These are phyloP conservation scores for Trypanosoma theileri DNA, from an alignment of 208 protist genomes.

Conservation along the genomic window DNA sequence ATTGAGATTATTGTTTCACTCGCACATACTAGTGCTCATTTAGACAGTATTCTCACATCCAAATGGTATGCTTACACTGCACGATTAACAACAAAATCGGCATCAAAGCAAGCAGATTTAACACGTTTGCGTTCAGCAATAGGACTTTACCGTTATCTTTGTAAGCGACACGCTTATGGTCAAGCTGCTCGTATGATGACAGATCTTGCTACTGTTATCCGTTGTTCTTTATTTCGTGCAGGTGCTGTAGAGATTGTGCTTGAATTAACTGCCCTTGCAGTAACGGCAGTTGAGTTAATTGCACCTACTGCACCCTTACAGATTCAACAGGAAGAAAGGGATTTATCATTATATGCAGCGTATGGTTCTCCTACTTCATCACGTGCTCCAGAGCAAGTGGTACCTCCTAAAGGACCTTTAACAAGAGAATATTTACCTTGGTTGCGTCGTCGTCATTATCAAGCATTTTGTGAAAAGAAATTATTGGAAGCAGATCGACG, in stretches of 20 bases:
- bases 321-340: constrained; percentile 2
- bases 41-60: constrained; percentile 47
- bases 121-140: constrained; percentile 53
- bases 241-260: constrained; percentile 39
- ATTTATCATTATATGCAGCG: constrained; percentile 4
- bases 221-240: constrained; percentile 48
- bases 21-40: constrained; percentile 27
- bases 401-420: constrained; percentile 31
- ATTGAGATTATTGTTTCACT: constrained; percentile 39
- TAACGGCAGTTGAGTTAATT: constrained; percentile 70
- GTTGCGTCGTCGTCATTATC: constrained; percentile 67
- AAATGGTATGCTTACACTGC: constrained; percentile 70
- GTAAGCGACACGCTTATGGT: constrained; percentile 73
- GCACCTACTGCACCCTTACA: constrained; percentile 34
- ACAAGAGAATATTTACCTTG: constrained; percentile 66
- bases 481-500: constrained; percentile 55
- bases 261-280: constrained; percentile 61
- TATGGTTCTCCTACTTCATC: constrained; percentile 4
- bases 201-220: constrained; percentile 62
- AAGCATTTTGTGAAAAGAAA: constrained; percentile 79
- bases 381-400: constrained; percentile 2
- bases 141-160: constrained; percentile 72
- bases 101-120: constrained; percentile 45
- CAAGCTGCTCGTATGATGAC: constrained; percentile 76
- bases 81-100: constrained; percentile 52